Evolutionary conservation across 495 filamentous ascomycete genomes (phyloP).

Genomic region (Xylaria grammica): DNA sequence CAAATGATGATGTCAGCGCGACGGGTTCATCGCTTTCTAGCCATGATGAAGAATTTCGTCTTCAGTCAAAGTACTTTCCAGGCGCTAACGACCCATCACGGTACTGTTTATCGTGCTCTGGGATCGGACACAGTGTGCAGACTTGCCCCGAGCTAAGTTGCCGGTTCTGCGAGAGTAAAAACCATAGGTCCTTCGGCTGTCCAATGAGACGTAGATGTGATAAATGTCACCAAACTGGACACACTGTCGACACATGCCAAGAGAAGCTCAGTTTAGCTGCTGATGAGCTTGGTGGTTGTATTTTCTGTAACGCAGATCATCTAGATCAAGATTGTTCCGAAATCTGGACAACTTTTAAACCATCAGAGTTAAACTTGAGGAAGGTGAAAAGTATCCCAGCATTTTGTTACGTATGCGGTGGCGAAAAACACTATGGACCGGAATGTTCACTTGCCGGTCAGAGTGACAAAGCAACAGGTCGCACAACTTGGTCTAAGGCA

Average conservation of each 20-base stretch:
- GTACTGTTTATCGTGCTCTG: slow-evolving; percentile 46
- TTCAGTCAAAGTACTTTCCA: slow-evolving; percentile 46
- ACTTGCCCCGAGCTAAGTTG: slow-evolving; percentile 41
- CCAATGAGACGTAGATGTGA: slow-evolving; percentile 43
- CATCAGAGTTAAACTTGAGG: slow-evolving; percentile 23
- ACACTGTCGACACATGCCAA: slow-evolving; percentile 33
- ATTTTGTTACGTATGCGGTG: slow-evolving; percentile 51
- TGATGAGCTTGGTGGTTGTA: slow-evolving; percentile 43
- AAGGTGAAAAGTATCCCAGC: slow-evolving; percentile 45
- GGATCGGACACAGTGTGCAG: slow-evolving; percentile 35
- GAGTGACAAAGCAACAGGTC: slow-evolving; percentile 22
- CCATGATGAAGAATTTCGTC: slow-evolving; percentile 29
- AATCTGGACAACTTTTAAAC: slow-evolving; percentile 46
- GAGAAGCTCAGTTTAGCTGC: slow-evolving; percentile 41
- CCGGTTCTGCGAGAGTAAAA: slow-evolving; percentile 39
- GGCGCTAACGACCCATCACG: slow-evolving; percentile 33
- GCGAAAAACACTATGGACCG: slow-evolving; percentile 41
- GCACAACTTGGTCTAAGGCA: slow-evolving; percentile 41
- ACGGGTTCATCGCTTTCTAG: not conserved
- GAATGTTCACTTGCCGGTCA: slow-evolving; percentile 39
- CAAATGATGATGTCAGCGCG: not conserved
- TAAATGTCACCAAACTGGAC: slow-evolving; percentile 48
- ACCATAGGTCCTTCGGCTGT: slow-evolving; percentile 43
- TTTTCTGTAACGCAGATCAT: slow-evolving; percentile 42
- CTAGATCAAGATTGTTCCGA: slow-evolving; percentile 39